phyloP scores from a whole-genome alignment of 768 basidiomycete species.

The Flagelloscypha sp. region DNA sequence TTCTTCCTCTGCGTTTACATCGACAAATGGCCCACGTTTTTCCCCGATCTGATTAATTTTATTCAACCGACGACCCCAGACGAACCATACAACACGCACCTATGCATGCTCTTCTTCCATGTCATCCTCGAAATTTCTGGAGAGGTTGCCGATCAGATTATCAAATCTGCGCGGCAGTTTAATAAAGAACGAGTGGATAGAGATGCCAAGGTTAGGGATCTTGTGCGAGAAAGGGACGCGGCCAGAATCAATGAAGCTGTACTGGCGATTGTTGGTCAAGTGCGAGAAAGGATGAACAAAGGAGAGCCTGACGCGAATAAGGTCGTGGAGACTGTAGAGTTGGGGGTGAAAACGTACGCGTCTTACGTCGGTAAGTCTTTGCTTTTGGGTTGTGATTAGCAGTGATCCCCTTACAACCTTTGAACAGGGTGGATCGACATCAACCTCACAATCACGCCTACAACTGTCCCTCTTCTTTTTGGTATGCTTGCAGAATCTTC shows the following conservation, averaged over 20 bases:
- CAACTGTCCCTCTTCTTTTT: slow-evolving; percentile 80
- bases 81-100: slow-evolving; percentile 82
- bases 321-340: slow-evolving; percentile 75
- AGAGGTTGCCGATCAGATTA: slow-evolving; percentile 93
- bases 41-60: slow-evolving; percentile 68
- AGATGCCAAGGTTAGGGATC: slow-evolving; percentile 82
- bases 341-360: slow-evolving; percentile 86
- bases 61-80: slow-evolving; percentile 55
- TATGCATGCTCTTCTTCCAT: slow-evolving; percentile 85
- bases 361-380: slow-evolving; percentile 83
- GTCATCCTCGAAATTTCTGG: slow-evolving; percentile 91
- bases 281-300: slow-evolving; percentile 55
- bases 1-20: slow-evolving; percentile 86
- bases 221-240: slow-evolving; percentile 86
- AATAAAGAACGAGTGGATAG: slow-evolving; percentile 63
- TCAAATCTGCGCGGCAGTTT: slow-evolving; percentile 79
- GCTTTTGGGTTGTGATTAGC: not conserved
- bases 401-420: slow-evolving; percentile 6
- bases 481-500: slow-evolving; percentile 71
- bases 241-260: slow-evolving; percentile 80
- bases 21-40: slow-evolving; percentile 80
- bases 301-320: slow-evolving; percentile 41
- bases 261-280: slow-evolving; percentile 71
- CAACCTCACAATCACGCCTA: slow-evolving; percentile 87
- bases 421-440: slow-evolving; percentile 93